phyloP scores from a whole-genome alignment of 805 yeast species.

The Debaryomyces hansenii region DNA sequence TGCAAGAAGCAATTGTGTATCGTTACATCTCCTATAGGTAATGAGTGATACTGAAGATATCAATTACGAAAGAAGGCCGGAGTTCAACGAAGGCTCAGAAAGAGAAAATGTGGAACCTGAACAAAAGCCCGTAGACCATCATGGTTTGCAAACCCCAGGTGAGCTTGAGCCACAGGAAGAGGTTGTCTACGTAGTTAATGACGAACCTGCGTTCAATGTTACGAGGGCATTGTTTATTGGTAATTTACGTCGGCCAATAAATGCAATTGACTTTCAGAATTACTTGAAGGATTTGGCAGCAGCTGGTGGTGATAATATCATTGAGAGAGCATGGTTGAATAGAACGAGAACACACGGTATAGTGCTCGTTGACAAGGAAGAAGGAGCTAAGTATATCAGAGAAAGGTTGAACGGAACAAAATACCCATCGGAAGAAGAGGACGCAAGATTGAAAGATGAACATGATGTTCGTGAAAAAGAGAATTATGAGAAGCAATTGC shows the following conservation, averaged over 20 bases:
- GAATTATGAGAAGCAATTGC: constrained; percentile 17
- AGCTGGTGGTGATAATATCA: constrained; percentile 11
- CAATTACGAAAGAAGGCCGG: constrained; percentile 9
- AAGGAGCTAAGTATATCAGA: constrained; percentile 40
- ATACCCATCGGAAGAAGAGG: constrained; percentile 33
- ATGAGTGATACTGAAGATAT: constrained; percentile 16
- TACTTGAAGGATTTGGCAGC: constrained; percentile 30
- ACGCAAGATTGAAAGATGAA: constrained; percentile 14
- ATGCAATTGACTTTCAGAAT: constrained; percentile 38
- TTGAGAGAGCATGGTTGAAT: constrained; percentile 49
- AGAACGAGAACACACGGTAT: constrained; percentile 42
- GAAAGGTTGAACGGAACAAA: constrained; percentile 31
- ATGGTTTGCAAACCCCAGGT: constrained; percentile 14
- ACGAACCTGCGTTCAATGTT: constrained; percentile 30
- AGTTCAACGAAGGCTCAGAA: background rate
- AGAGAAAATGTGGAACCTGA: constrained; percentile 1
- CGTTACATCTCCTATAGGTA: background rate
- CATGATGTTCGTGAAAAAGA: constrained; percentile 18
- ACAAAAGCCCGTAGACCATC: constrained; percentile 16
- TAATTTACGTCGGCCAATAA: constrained; percentile 39
- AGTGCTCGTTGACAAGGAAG: constrained; percentile 38
- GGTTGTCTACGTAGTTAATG: constrained; percentile 34
- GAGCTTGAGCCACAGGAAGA: constrained; percentile 20
- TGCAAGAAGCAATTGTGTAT: background rate
- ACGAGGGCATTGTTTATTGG: constrained; percentile 48